A percentile compares a stretch with the other conserved stretches of the same genome.
These are phyloP conservation scores for Neonothopanus nambi DNA, from an alignment of 1,284 basidiomycete species.

Conservation along the genomic window DNA sequence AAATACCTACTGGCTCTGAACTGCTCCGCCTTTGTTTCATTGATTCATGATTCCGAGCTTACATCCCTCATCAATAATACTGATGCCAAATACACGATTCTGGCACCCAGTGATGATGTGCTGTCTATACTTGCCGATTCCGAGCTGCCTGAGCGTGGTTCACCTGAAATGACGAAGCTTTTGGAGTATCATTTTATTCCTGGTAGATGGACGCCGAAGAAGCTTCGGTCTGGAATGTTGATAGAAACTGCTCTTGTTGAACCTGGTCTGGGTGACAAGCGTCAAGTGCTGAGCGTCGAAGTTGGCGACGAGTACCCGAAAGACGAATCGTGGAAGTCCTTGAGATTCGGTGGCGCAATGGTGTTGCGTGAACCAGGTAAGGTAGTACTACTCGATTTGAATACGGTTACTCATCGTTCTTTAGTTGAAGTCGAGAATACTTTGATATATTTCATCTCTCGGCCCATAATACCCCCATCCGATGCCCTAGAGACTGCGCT, in stretches of 20 bases:
- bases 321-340: slow-evolving; percentile 48
- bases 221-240: slow-evolving; percentile 74
- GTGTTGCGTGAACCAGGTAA: slow-evolving; percentile 77
- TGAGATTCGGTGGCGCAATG: slow-evolving; percentile 85
- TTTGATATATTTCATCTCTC: slow-evolving; percentile 88
- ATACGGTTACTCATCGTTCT: neutral
- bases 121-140: slow-evolving; percentile 56
- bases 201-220: slow-evolving; percentile 68
- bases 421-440: slow-evolving; percentile 75
- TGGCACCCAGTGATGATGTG: slow-evolving; percentile 90
- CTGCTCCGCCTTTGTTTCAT: slow-evolving; percentile 87
- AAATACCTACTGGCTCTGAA: slow-evolving; percentile 90
- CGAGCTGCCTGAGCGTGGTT: slow-evolving; percentile 64
- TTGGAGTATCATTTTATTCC: slow-evolving; percentile 88
- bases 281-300: slow-evolving; percentile 76
- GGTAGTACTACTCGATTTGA: slow-evolving; percentile 23
- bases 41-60: slow-evolving; percentile 83
- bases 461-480: slow-evolving; percentile 79
- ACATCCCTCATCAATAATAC: slow-evolving; percentile 79
- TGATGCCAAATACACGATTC: slow-evolving; percentile 72
- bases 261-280: slow-evolving; percentile 60
- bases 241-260: slow-evolving; percentile 79
- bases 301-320: slow-evolving; percentile 53
- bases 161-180: slow-evolving; percentile 62
- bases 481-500: slow-evolving; percentile 84